These are phyloP conservation scores for Quercus parvula DNA, from an alignment of 306 rosid genomes.

Conservation along the genomic window DNA sequence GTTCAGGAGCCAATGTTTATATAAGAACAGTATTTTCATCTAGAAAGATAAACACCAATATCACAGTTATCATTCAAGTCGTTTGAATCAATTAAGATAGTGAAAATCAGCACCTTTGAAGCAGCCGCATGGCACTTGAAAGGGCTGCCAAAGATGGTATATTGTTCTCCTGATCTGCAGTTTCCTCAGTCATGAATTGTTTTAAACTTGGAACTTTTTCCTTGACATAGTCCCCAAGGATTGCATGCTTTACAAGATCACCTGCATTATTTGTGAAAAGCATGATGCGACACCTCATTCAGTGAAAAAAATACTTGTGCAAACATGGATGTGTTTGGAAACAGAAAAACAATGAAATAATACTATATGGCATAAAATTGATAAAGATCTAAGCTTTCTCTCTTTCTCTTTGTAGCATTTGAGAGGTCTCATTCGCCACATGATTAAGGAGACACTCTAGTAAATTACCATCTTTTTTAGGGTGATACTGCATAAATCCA, in stretches of 20 bases:
- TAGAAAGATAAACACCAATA: conserved; percentile 3
- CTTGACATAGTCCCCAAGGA: conserved; percentile 64
- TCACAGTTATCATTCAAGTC: conserved; percentile 3
- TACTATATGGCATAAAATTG: too few species aligned
- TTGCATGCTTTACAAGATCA: conserved; percentile 54
- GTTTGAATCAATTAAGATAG: conserved; percentile 6
- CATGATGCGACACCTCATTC: conserved; percentile 3
- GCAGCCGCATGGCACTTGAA: conserved; percentile 67
- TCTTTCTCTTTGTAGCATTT: too few species aligned
- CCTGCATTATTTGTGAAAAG: conserved; percentile 38
- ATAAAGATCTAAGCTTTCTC: too few species aligned
- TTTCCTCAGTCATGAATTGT: conserved; percentile 44
- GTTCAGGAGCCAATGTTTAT: conserved; percentile 4
- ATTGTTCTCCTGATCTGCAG: conserved; percentile 39
- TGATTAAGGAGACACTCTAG: too few species aligned
- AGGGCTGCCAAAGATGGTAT: conserved; percentile 82
- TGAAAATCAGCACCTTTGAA: conserved; percentile 52
- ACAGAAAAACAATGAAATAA: too few species aligned
- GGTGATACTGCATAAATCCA: too few species aligned
- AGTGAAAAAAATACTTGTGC: neutral
- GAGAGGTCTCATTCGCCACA: too few species aligned
- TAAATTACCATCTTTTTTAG: too few species aligned
- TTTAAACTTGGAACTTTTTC: conserved; percentile 70
- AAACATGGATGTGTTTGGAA: neutral
- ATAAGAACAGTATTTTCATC: neutral